These are phyloP conservation scores for Coccomyxa sp. DNA, from an alignment of 139 green algal genomes.

Conservation along the genomic window DNA sequence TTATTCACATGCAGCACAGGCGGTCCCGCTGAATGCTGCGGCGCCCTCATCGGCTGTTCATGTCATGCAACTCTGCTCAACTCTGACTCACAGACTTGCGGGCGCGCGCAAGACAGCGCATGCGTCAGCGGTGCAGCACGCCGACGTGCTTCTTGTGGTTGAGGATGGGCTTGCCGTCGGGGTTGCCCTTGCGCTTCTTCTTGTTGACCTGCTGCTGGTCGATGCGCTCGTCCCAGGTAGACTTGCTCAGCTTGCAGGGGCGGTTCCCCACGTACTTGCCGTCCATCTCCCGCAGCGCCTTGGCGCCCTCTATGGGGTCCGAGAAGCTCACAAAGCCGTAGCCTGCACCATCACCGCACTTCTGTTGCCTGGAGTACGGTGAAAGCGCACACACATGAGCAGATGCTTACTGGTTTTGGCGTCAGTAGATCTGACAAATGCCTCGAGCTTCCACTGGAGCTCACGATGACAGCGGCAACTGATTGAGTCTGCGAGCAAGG, in stretches of 20 bases:
- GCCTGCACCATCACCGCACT: conserved; percentile 24
- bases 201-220: conserved; percentile 19
- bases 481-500: too few relatives aligned
- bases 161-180: neutral
- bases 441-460: too few relatives aligned
- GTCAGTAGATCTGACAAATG: neutral
- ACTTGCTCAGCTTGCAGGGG: conserved; percentile 82
- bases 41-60: too few relatives aligned
- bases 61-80: neutral
- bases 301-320: conserved; percentile 75
- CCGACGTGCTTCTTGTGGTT: neutral
- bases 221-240: conserved; percentile 64
- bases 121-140: neutral
- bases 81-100: too few relatives aligned
- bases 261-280: conserved; percentile 92
- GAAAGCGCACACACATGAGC: neutral
- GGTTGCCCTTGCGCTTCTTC: conserved; percentile 20
- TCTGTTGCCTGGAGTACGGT: neutral
- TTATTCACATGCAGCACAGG: too few relatives aligned
- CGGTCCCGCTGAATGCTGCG: too few relatives aligned
- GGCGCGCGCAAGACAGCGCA: neutral
- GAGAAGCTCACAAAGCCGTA: conserved; percentile 93
- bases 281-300: conserved; percentile 77
- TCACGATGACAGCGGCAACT: too few relatives aligned
- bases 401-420: neutral